Evolutionary conservation across 2,329 filamentous ascomycete species (phyloP).

Genomic region (Thelonectria olida): DNA sequence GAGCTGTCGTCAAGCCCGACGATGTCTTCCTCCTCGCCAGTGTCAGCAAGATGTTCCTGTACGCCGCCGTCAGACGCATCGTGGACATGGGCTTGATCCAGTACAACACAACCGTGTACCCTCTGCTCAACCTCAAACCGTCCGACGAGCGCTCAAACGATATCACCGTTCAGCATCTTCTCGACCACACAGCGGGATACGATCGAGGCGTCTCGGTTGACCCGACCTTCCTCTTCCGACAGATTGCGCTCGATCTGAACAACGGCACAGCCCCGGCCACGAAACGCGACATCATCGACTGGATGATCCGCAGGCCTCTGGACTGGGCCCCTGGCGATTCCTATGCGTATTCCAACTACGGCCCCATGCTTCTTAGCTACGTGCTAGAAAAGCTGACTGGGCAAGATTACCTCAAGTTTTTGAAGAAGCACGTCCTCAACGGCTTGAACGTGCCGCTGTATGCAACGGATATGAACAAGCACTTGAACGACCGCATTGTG

Average conservation of each 20-base stretch:
- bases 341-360: constrained; percentile 29
- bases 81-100: not conserved
- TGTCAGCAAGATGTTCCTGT: constrained; percentile 28
- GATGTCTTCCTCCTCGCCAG: constrained; percentile 30
- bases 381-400: constrained; percentile 24
- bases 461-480: constrained; percentile 10
- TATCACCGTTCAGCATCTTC: constrained; percentile 29
- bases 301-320: constrained; percentile 20
- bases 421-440: constrained; percentile 23
- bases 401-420: constrained; percentile 24
- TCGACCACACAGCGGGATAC: constrained; percentile 25
- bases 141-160: constrained; percentile 10
- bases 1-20: constrained; percentile 13
- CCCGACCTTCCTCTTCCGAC: constrained; percentile 15
- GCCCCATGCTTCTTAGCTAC: constrained; percentile 23
- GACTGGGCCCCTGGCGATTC: constrained; percentile 21
- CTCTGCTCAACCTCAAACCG: constrained; percentile 22
- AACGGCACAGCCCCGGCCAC: constrained; percentile 24
- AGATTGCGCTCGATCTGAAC: constrained; percentile 14
- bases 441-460: constrained; percentile 25
- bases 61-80: constrained; percentile 21
- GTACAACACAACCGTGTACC: constrained; percentile 20
- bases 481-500: constrained; percentile 20
- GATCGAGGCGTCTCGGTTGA: constrained; percentile 15
- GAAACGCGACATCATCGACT: constrained; percentile 27